Base-by-base conservation (phyloP, 305 asterid genomes). In the Fraxinus sp. region DNA sequence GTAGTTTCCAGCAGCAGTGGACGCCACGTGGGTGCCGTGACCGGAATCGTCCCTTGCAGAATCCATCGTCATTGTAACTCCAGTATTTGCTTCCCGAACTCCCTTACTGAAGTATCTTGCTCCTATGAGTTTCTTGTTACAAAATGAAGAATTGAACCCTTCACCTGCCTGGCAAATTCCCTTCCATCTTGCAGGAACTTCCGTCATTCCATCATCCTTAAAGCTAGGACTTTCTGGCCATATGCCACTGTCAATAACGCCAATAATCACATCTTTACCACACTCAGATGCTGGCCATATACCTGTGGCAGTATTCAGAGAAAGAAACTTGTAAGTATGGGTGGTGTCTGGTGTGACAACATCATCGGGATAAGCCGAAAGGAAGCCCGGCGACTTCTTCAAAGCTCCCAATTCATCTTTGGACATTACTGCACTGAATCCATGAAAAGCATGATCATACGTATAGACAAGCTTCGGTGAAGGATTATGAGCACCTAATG, bases 281-380 rank as follows among this genome's bases (percentile, higher is more conserved):
- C 76, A 87, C 13, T 80, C 82, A 13, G 92, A 75, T n/a, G 89
- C 86, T 2, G 90, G 89, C 92, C 90, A 89, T 0, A 86, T 84
- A 5, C 90, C 88, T 2, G 87, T 77, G 46, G 32, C 79, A 0
- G 88, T 46, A 26, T 86, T 87, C 79, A 89, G 89, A 9, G 82
- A 77, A 2, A 89, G 89, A n/a, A 84, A 89, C 18, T 89, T 86
- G 1, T 85, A 20, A 77, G 87, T 85, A 70, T 77, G 86, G 0
- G 92, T 89, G 0, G 92, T 89, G 80, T 89, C 82, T 0, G 72
- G 62, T 1, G 70, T 80, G 18, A 84, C 70, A 22, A 75, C 9
- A 13, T 79, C 75, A 37, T 89, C 92, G 14, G 49, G 68, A 33
- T 80, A 80, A 66, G 89, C 89, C 2, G 88, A 86, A 75, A 87